phyloP scores from a whole-genome alignment of 208 protist genomes.

The Trypanosoma boissoni region DNA sequence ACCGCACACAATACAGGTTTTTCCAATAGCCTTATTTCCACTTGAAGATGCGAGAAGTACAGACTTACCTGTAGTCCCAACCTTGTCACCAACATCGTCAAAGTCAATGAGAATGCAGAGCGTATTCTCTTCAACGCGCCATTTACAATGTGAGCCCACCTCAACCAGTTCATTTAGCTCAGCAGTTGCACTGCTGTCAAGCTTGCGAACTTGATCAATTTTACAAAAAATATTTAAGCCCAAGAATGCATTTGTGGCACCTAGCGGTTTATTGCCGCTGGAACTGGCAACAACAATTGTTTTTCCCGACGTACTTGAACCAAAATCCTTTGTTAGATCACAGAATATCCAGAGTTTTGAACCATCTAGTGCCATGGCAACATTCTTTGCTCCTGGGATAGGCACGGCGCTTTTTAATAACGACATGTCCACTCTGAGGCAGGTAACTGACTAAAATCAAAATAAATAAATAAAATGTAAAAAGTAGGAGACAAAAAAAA shows the following conservation, averaged over 20 bases:
- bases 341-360: constrained; percentile 49
- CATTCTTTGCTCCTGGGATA: constrained; percentile 53
- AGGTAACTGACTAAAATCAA: no score
- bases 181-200: constrained; percentile 27
- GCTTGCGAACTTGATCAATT: constrained; percentile 29
- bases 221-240: constrained; percentile 82
- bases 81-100: constrained; percentile 29
- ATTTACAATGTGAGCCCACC: constrained; percentile 45
- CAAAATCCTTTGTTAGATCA: constrained; percentile 61
- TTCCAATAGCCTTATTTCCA: constrained; percentile 69
- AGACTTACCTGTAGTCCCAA: constrained; percentile 60
- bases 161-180: constrained; percentile 35
- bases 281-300: constrained; percentile 64
- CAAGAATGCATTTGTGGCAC: constrained; percentile 61
- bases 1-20: constrained; percentile 58
- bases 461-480: background rate
- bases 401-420: constrained; percentile 6
- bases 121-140: constrained; percentile 32
- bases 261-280: constrained; percentile 76
- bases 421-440: background rate
- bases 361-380: constrained; percentile 31
- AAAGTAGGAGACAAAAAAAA: background rate
- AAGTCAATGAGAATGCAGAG: constrained; percentile 75
- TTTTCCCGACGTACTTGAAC: constrained; percentile 60
- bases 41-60: constrained; percentile 59